Evolutionary conservation across 176 grass and related monocot species (phyloP), one percentile per base, ranked within the genome.

Genomic region (Panicum miliaceum): DNA sequence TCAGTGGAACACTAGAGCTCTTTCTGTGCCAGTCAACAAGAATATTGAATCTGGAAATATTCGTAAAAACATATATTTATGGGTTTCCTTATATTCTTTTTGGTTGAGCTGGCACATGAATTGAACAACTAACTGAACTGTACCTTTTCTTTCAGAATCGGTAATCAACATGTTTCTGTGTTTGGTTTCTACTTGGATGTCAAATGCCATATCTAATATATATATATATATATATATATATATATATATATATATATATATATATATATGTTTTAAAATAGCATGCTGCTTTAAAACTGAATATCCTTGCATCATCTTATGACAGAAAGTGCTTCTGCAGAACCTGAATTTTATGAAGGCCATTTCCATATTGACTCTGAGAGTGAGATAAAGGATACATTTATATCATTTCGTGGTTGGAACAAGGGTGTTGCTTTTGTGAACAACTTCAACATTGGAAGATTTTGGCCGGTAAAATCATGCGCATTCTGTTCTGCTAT

Each of bases 401-500:
- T 95, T 82, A 89, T 98, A 86, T 98, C 96, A 67, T 98, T 95
- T 82, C 85, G 77, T 86, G 93, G 96, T 77, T 98, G 91, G 93
- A 98, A 91, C 77, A 98, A 98, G 82, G 96, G 96, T 61, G 75
- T 95, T 73, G 96, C 89, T 83, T 95, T 98, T 87, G 91, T 98
- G 64, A 98, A 98, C 52, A 91, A 92, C 71, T 98, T 98, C 77
- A 98, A 98, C 82, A 89, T 98, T 18, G 96, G 93, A 76, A 90
- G 96, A 91, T 98, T 93, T 84, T 98, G 96, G 96, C 91, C 96
- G 80, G 93, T 98, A 98, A 45, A 86, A 73, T 64, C n/a, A 48
- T 77, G 42, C 77, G 25, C 72, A 41, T 61, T 81, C 4, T 23
- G 14, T 14, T 57, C 81, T 73, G 54, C 16, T 12, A 74, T 29